Evolutionary conservation across 306 rosid genomes (phyloP).

Genomic region (Adenanthera pavonina): DNA sequence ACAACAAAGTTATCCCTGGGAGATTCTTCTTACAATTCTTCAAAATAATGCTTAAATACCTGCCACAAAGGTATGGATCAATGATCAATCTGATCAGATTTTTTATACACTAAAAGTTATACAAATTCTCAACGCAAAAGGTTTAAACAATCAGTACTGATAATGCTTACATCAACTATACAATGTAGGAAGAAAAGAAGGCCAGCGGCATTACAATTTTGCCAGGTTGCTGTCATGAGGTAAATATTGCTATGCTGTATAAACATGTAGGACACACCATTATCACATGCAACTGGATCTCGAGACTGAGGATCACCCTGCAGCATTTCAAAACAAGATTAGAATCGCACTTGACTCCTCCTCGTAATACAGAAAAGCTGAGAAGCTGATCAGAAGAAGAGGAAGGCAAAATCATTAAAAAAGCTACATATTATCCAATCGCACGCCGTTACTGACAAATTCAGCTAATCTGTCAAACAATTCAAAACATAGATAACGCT

Average conservation of each 20-base stretch:
- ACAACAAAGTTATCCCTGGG: conserved; percentile 98
- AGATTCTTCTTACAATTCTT: conserved; percentile 95
- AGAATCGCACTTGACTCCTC: background rate
- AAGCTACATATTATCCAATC: conserved; percentile 9
- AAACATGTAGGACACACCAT: conserved; percentile 92
- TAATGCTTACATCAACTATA: conserved; percentile 75
- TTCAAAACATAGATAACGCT: background rate
- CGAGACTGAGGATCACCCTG: conserved; percentile 96
- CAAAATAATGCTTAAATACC: conserved; percentile 98
- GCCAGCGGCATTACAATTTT: conserved; percentile 99
- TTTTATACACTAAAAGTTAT: background rate
- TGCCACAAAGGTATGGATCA: conserved; percentile 45
- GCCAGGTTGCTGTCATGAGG: conserved; percentile 90
- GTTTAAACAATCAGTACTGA: conserved; percentile 28
- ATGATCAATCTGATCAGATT: background rate
- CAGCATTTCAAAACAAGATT: conserved; percentile 30
- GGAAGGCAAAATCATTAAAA: background rate
- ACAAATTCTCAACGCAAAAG: background rate
- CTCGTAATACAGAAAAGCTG: background rate
- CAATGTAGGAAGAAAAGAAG: conserved; percentile 92
- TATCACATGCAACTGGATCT: conserved; percentile 88
- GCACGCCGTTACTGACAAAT: conserved; percentile 14
- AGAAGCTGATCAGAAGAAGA: background rate
- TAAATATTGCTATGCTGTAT: conserved; percentile 94
- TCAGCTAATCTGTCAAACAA: background rate